Evolutionary conservation across 257 asterid genomes (phyloP), one percentile per base, ranked within the genome.

Genomic region (Salvia hispanica): DNA sequence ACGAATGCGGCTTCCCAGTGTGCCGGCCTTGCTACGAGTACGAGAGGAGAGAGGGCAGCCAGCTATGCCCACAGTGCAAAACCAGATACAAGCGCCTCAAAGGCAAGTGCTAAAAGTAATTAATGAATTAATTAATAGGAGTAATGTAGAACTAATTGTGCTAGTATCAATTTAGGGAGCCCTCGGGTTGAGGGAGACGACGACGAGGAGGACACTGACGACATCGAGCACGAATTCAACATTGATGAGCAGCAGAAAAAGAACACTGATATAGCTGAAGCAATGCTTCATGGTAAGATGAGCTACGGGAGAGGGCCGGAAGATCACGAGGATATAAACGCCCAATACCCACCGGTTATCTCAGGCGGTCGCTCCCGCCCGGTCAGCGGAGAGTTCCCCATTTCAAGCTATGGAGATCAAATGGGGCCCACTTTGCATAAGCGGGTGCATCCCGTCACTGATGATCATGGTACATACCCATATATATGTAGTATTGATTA

Each of bases 251-350:
- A 87, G 57, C 80, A 77, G 44, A 86, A 82, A 63, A 86, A 52
- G 67, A 90, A 92, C 74, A 86, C 91, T 7, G 70, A 74, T 14
- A 78, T 90, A 40, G 97, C 80, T 39, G 98, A 92, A 76, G 84
- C 95, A 66, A 82, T 92, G 85, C 98, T 92, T 60, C 97, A 92
- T 72, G 98, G 98, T 16, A 92, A 92, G 81, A 92, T 92, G 98
- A 92, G 93, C 64, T 88, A 88, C 58, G 98, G 98, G 64, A 81
- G 98, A 83, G 97, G 98, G 72, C 90, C 83, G 16, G 97, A 90
- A 39, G 96, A 90, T 40, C 92, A 84, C 34, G 98, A 90, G 3
- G 31, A 25, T 25, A 25, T 25, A 15, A 75, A 76, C 13, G 63
- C 81, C n/a, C 92, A 81, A 3, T 90, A 92, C 62, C 97, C 92